Percentiles rank a stretch among this genome's conserved stretches.
These are phyloP conservation scores for Stemphylium lycopersici DNA, from an alignment of 2,329 filamentous ascomycete genomes.

Conservation along the genomic window DNA sequence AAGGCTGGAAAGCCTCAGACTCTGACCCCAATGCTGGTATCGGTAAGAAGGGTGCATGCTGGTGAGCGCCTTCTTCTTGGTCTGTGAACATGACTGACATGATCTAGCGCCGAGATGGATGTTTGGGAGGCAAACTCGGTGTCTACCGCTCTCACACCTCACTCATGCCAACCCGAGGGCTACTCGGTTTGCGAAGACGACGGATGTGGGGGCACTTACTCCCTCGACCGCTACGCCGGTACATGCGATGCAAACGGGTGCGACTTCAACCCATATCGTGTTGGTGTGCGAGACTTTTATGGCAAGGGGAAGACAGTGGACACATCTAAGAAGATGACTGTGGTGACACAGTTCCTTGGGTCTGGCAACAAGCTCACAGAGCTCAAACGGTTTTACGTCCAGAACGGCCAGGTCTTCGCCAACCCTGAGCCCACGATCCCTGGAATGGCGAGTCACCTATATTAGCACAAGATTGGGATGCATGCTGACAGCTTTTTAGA, in stretches of 20 bases:
- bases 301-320: constrained; percentile 59
- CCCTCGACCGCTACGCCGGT: constrained; percentile 65
- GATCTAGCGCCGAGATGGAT: constrained; percentile 63
- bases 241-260: constrained; percentile 71
- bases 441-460: constrained; percentile 45
- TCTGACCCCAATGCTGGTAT: constrained; percentile 62
- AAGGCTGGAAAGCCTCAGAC: constrained; percentile 58
- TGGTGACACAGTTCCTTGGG: constrained; percentile 58
- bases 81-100: too few species aligned
- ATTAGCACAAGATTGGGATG: background rate
- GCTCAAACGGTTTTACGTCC: constrained; percentile 58
- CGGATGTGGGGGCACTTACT: constrained; percentile 52
- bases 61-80: background rate
- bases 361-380: constrained; percentile 48
- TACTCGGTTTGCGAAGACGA: constrained; percentile 61
- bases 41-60: constrained; percentile 65
- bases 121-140: constrained; percentile 69
- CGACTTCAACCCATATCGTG: constrained; percentile 65
- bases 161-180: constrained; percentile 62
- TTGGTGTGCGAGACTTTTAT: constrained; percentile 68
- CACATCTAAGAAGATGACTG: constrained; percentile 51
- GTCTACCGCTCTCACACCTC: constrained; percentile 67
- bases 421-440: constrained; percentile 52
- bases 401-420: constrained; percentile 55
- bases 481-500: background rate